Conservation (phyloP, 768 basidiomycete genomes). For the Xerocomus brunneocitrinus region DNA sequence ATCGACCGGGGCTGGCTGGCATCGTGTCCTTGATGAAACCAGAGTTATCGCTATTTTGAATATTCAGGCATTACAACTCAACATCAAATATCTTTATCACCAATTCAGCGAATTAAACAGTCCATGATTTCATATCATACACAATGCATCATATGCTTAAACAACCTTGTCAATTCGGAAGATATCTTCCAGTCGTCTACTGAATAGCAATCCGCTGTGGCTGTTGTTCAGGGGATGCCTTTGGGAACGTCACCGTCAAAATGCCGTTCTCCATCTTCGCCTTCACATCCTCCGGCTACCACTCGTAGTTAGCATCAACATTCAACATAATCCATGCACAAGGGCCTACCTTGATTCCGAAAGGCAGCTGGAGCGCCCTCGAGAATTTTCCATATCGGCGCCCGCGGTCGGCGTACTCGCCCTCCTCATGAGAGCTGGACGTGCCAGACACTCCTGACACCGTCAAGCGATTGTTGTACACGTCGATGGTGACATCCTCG, state of each 20-base stretch:
- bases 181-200: background rate
- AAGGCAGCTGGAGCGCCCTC: constrained; percentile 40
- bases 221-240: constrained; percentile 32
- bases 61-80: too few species aligned
- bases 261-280: constrained; percentile 45
- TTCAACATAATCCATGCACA: background rate
- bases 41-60: too few species aligned
- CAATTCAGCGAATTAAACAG: too few species aligned
- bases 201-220: constrained; percentile 35
- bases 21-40: too few species aligned
- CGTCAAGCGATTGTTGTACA: constrained; percentile 40
- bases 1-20: too few species aligned
- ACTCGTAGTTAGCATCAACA: background rate
- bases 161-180: too few species aligned
- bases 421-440: constrained; percentile 33
- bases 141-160: too few species aligned
- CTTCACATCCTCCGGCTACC: constrained; percentile 40
- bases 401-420: constrained; percentile 42
- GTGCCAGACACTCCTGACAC: constrained; percentile 43
- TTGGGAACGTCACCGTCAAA: constrained; percentile 44
- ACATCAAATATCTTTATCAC: too few species aligned
- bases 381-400: constrained; percentile 41
- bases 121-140: too few species aligned
- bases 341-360: constrained; percentile 37
- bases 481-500: constrained; percentile 43